A percentile compares a stretch with the other conserved stretches of the same genome.
These are phyloP conservation scores for Hypholoma sublateritium DNA, from an alignment of 768 basidiomycete species.

Conservation along the genomic window DNA sequence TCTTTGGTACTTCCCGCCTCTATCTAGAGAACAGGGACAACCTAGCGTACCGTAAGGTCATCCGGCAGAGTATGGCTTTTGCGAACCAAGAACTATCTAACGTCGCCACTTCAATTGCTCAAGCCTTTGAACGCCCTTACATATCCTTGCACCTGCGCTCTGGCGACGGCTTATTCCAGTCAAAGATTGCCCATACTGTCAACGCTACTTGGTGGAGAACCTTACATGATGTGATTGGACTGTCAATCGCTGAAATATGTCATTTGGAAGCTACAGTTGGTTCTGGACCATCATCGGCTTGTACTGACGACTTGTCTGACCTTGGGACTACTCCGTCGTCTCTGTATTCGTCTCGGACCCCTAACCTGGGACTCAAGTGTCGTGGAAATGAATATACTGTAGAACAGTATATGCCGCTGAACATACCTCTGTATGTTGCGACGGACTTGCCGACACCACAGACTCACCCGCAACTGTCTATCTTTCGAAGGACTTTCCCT, in stretches of 20 bases:
- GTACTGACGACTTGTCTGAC: neutral
- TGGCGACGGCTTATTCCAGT: slow-evolving; percentile 64
- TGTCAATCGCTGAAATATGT: slow-evolving; percentile 34
- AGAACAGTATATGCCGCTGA: slow-evolving; percentile 8
- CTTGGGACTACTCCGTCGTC: slow-evolving; percentile 20
- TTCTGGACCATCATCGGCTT: neutral
- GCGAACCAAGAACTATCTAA: slow-evolving; percentile 44
- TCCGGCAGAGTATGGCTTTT: slow-evolving; percentile 61
- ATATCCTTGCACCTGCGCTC: slow-evolving; percentile 68
- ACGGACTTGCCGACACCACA: slow-evolving; percentile 24
- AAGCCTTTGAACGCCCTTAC: slow-evolving; percentile 45
- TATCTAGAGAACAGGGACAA: slow-evolving; percentile 43
- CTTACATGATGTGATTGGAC: slow-evolving; percentile 45
- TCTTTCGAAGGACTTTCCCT: slow-evolving; percentile 25
- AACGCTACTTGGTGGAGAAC: slow-evolving; percentile 58
- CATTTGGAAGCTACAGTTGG: slow-evolving; percentile 14
- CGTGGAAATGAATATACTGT: slow-evolving; percentile 14
- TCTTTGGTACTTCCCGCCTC: slow-evolving; percentile 76
- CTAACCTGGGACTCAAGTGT: slow-evolving; percentile 13
- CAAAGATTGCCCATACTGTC: slow-evolving; percentile 38
- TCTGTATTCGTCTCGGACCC: slow-evolving; percentile 11
- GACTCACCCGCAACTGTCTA: slow-evolving; percentile 20
- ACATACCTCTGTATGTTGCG: slow-evolving; percentile 23
- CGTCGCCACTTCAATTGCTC: slow-evolving; percentile 44
- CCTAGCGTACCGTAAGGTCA: slow-evolving; percentile 38